phyloP scores from a whole-genome alignment of 2,329 filamentous ascomycete genomes.

The Phyllosticta citrichinensis region DNA sequence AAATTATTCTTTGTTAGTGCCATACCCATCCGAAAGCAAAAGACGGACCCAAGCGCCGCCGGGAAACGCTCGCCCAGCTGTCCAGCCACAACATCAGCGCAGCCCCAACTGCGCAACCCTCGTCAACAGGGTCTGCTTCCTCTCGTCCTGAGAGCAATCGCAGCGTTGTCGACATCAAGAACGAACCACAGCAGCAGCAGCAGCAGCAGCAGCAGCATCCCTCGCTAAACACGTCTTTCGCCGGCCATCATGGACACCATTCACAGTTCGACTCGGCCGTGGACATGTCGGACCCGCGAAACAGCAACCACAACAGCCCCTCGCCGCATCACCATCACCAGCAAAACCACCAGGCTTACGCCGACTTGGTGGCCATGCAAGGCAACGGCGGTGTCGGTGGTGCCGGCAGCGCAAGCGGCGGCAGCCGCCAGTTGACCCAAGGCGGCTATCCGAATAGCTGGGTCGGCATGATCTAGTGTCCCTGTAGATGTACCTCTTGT shows the following conservation, averaged over 20 bases:
- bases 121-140: background rate
- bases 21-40: constrained; percentile 35
- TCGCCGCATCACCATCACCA: background rate
- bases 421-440: background rate
- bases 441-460: background rate
- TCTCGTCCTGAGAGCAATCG: constrained; percentile 3
- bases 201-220: background rate
- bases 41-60: constrained; percentile 32
- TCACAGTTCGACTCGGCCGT: background rate
- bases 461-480: constrained; percentile 3
- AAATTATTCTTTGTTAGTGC: constrained; percentile 20
- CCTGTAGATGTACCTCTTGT: constrained; percentile 6
- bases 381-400: background rate
- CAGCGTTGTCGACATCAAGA: background rate
- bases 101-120: background rate
- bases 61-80: constrained; percentile 25
- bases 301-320: background rate
- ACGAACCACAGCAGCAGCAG: background rate
- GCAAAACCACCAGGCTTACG: constrained; percentile 2
- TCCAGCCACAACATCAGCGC: background rate
- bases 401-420: background rate
- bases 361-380: constrained; percentile 2
- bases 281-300: background rate
- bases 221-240: background rate
- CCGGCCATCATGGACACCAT: background rate